phyloP scores from a whole-genome alignment of 805 yeast genomes.

The Wickerhamiella qilinensis region DNA sequence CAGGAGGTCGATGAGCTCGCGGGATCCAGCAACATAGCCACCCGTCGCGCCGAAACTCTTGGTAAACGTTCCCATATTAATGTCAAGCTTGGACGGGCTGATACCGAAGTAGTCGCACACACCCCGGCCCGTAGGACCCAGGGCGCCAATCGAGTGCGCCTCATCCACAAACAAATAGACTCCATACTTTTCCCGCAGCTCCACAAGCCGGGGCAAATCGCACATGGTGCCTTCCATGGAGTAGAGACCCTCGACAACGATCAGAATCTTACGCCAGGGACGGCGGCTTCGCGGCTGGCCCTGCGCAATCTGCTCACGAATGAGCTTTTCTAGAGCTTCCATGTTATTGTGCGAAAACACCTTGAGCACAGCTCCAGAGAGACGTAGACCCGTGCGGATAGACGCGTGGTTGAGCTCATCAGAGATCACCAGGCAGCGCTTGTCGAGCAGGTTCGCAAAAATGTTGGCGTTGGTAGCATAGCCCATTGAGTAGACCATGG shows the following conservation, averaged over 20 bases:
- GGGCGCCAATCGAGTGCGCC: conserved; percentile 98
- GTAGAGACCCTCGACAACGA: conserved; percentile 84
- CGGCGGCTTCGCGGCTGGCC: conserved; percentile 93
- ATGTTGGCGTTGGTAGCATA: conserved; percentile 88
- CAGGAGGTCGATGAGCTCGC: conserved; percentile 53
- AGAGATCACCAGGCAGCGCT: conserved; percentile 77
- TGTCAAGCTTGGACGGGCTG: conserved; percentile 59
- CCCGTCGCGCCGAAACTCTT: conserved; percentile 99
- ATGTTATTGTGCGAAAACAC: conserved; percentile 87
- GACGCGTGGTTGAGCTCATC: conserved; percentile 95
- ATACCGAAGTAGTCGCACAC: conserved; percentile 85
- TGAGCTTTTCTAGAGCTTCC: conserved; percentile 54
- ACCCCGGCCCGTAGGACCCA: conserved; percentile 89
- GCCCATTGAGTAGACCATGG: conserved; percentile 82
- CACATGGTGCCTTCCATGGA: conserved; percentile 67
- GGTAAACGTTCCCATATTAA: conserved; percentile 94
- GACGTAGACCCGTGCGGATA: conserved; percentile 83
- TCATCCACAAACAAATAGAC: conserved; percentile 88
- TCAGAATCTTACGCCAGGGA: conserved; percentile 71
- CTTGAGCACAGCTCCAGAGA: conserved; percentile 84
- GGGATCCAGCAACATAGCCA: conserved; percentile 79
- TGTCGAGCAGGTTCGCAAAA: conserved; percentile 68
- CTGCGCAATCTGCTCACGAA: conserved; percentile 74
- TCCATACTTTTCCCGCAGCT: conserved; percentile 66
- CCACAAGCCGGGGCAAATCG: conserved; percentile 60